Evolutionary conservation across 495 filamentous ascomycete genomes (phyloP).

Genomic region (Podospora comata): DNA sequence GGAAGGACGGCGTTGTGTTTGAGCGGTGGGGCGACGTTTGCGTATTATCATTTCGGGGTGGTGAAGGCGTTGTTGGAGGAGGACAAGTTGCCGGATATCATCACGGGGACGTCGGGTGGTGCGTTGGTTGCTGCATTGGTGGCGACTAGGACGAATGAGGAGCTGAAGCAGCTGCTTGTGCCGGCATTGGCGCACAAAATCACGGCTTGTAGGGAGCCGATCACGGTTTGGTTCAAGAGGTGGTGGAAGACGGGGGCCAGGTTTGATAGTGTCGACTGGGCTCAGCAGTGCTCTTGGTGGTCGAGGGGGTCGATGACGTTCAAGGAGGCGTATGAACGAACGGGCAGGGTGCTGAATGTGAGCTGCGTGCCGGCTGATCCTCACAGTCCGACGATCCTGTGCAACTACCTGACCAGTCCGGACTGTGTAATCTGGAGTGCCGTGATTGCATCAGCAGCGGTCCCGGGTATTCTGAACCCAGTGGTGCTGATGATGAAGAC

Average conservation of each 20-base stretch:
- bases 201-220: conserved; percentile 74
- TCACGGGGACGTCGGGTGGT: conserved; percentile 92
- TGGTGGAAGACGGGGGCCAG: conserved; percentile 92
- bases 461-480: conserved; percentile 92
- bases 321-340: conserved; percentile 89
- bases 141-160: conserved; percentile 85
- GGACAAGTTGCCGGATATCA: conserved; percentile 80
- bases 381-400: conserved; percentile 84
- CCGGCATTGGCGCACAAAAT: conserved; percentile 82
- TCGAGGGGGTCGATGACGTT: conserved; percentile 87
- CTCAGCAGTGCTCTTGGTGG: conserved; percentile 81
- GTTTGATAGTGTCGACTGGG: conserved; percentile 93
- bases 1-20: conserved; percentile 90
- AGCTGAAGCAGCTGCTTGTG: conserved; percentile 78
- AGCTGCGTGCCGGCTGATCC: conserved; percentile 96
- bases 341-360: conserved; percentile 91
- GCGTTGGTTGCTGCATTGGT: conserved; percentile 87
- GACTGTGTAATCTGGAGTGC: conserved; percentile 99
- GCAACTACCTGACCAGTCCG: conserved; percentile 89
- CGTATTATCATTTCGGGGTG: conserved; percentile 95
- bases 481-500: conserved; percentile 97
- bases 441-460: conserved; percentile 90
- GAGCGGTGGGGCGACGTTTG: conserved; percentile 91
- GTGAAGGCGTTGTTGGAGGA: conserved; percentile 88
- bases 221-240: conserved; percentile 71